Evolutionary conservation across 306 rosid genomes (phyloP), one percentile per base, ranked within the genome.

Genomic region (Notholithocarpus densiflorus): DNA sequence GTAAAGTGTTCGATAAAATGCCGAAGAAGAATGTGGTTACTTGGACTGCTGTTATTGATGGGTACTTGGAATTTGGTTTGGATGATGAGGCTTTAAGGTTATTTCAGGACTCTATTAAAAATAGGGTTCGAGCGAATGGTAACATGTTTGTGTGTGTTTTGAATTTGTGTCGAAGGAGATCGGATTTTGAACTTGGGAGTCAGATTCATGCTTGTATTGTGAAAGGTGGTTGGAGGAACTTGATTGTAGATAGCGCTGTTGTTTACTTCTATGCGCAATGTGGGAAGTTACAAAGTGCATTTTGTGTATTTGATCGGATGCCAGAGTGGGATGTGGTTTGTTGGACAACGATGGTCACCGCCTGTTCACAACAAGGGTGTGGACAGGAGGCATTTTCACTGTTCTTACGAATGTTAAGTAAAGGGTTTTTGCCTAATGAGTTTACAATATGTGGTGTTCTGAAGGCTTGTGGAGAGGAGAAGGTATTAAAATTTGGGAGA

Each of bases 331-430:
- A 92, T 69, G 92, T 92, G 32, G 81, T 91, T 54, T 89, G 93
- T 84, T 94, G 97, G 97, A 94, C 97, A 11, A 89, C 96, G 57
- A 87, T 92, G 82, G 89, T 94, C 61, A 92, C 98, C 76, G 93
- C 97, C 37, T 92, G 94, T 86, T 89, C 98, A 60, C 97, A 89
- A 75, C 97, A 90, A 68, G 92, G 94, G 66, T 72, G 75, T 17
- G 98, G 88, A 56, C 76, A 80, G 79, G 91, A 92, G 75, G 93
- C 94, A 31, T 68, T 92, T 78, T 84, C 60, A 2, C 21, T 92
- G 77, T 83, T 91, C 59, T 88, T 89, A 0, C 90, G 69, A 31
- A 94, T 92, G 98, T 81, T 89, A 24, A 81, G 79, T 51, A 81
- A 86, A 24, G 97, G 91, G 24, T 82, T 82, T 76, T 80, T 62